Percentiles rank a stretch among this genome's conserved stretches.
phyloP scores from a whole-genome alignment of 495 filamentous ascomycete species.

The Darksidea phi region DNA sequence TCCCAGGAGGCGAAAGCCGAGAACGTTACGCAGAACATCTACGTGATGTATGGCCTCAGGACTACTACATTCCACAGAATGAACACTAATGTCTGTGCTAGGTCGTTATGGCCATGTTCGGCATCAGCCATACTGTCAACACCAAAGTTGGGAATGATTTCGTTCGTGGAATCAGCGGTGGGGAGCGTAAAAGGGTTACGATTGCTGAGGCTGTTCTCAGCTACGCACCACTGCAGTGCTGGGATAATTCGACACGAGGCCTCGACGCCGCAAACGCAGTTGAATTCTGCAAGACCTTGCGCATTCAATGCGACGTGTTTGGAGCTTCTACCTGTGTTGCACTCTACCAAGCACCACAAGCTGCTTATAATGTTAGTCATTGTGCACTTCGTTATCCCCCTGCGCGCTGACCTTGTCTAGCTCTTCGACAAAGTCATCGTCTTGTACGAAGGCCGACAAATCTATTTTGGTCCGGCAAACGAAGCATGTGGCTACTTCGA shows the following conservation, averaged over 20 bases:
- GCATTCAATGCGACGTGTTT: constrained; percentile 36
- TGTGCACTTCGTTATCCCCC: neutral
- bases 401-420: neutral
- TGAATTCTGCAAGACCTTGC: constrained; percentile 40
- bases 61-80: neutral
- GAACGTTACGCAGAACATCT: constrained; percentile 23
- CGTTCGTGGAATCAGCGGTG: constrained; percentile 40
- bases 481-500: constrained; percentile 42
- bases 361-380: constrained; percentile 35
- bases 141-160: constrained; percentile 44
- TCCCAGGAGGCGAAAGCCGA: constrained; percentile 25
- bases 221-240: constrained; percentile 39
- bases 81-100: constrained; percentile 32
- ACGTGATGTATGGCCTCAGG: too few relatives aligned
- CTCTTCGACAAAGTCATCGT: constrained; percentile 42
- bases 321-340: constrained; percentile 36
- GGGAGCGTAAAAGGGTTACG: constrained; percentile 42
- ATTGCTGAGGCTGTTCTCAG: constrained; percentile 41
- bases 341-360: constrained; percentile 42
- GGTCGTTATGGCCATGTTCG: constrained; percentile 42
- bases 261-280: constrained; percentile 43
- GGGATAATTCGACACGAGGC: constrained; percentile 45
- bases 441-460: constrained; percentile 42
- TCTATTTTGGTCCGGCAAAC: constrained; percentile 37
- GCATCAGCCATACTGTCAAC: constrained; percentile 41